Conservation (phyloP, 2,329 filamentous ascomycete species). For the Dryadomyces quercus-mongolicae region DNA sequence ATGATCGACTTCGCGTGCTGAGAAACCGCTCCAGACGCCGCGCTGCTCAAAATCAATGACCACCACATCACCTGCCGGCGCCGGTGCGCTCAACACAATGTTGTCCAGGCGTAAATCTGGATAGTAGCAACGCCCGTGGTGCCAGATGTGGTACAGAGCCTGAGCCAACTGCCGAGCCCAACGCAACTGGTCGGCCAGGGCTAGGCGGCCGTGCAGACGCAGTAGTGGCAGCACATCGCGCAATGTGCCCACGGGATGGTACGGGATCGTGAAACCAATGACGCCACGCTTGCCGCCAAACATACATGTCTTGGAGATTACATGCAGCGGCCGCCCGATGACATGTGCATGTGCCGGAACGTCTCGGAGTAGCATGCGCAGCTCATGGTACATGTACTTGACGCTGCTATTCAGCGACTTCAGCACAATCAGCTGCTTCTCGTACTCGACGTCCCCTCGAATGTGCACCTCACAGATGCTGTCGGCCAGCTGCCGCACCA, state of each 20-base stretch:
- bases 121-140: conserved; percentile 35
- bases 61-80: conserved; percentile 26
- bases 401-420: conserved; percentile 45
- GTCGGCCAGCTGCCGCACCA: conserved; percentile 44
- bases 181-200: conserved; percentile 31
- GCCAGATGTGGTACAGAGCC: conserved; percentile 37
- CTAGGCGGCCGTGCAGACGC: conserved; percentile 31
- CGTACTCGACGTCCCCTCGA: background rate
- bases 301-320: conserved; percentile 42
- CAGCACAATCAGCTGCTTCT: conserved; percentile 34
- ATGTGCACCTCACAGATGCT: conserved; percentile 43
- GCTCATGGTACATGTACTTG: conserved; percentile 50
- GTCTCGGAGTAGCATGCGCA: conserved; percentile 36
- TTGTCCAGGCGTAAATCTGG: conserved; percentile 50
- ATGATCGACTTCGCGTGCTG: conserved; percentile 46
- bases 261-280: conserved; percentile 44
- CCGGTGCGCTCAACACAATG: conserved; percentile 34
- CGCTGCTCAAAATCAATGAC: conserved; percentile 53
- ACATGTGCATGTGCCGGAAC: conserved; percentile 40
- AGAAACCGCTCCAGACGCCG: conserved; percentile 51
- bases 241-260: conserved; percentile 40
- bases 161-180: conserved; percentile 42
- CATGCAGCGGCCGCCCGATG: conserved; percentile 36
- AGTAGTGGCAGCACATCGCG: conserved; percentile 42
- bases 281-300: conserved; percentile 45